phyloP scores from a whole-genome alignment of 345 rosid genomes.

The Citrus hindsii region DNA sequence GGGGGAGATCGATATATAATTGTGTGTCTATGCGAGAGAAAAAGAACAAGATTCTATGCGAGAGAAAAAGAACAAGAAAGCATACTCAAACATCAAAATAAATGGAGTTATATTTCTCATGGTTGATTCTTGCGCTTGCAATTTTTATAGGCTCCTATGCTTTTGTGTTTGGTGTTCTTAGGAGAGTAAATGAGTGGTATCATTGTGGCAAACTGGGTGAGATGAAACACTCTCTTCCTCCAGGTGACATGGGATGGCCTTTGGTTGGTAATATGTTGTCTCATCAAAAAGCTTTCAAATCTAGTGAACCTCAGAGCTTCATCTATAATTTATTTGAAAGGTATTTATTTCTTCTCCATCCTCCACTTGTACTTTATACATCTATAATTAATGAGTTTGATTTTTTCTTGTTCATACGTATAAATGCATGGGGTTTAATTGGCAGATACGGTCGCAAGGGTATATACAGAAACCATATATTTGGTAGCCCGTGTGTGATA shows the following conservation, averaged over 20 bases:
- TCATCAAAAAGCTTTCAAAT: conserved; percentile 42
- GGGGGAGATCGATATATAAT: too few species aligned
- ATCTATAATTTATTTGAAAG: conserved; percentile 21
- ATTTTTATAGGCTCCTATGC: conserved; percentile 3
- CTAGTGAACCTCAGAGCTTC: conserved; percentile 44
- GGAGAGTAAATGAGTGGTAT: conserved; percentile 32
- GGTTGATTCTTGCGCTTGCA: conserved; percentile 17
- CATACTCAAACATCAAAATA: neutral
- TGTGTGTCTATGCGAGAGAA: neutral
- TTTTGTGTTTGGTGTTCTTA: conserved; percentile 24
- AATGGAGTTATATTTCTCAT: conserved; percentile 10
- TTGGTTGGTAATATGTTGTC: conserved; percentile 43
- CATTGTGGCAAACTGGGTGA: conserved; percentile 32
- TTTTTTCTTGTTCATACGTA: too few species aligned
- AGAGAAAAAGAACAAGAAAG: neutral
- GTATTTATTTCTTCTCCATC: conserved; percentile 5
- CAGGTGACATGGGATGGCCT: conserved; percentile 51
- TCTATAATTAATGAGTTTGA: too few species aligned
- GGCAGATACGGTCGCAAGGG: conserved; percentile 30
- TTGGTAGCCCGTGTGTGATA: conserved; percentile 29
- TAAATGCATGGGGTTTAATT: neutral
- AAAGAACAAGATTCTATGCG: neutral
- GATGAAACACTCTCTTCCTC: conserved; percentile 35
- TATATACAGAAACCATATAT: conserved; percentile 27
- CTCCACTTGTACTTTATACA: neutral